These are phyloP conservation scores for Phyllosticta paracitricarpa DNA, from an alignment of 2,329 filamentous ascomycete genomes.

Conservation along the genomic window DNA sequence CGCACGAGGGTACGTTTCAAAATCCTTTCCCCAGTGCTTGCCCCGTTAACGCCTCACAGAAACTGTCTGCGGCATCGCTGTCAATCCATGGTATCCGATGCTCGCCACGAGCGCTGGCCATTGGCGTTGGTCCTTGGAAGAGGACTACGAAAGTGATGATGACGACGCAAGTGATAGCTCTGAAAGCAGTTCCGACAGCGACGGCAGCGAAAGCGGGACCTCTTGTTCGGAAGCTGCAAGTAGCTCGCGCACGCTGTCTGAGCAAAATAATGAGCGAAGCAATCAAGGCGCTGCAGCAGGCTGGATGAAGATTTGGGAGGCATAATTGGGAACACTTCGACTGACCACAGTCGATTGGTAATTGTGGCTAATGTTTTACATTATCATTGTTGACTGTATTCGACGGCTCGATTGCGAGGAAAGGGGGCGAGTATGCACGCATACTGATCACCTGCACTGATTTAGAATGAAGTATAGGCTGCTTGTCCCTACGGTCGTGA, in stretches of 20 bases:
- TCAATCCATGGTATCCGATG: neutral
- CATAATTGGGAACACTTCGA: neutral
- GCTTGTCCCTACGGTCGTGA: no score
- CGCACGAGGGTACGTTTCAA: neutral
- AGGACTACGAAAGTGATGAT: neutral
- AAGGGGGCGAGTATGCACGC: no score
- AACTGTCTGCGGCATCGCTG: neutral
- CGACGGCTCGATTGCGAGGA: no score
- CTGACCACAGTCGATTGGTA: no score
- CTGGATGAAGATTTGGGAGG: neutral
- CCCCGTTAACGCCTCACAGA: neutral
- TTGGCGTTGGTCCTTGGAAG: neutral
- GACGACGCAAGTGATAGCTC: neutral
- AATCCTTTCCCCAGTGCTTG: neutral
- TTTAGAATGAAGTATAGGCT: no score
- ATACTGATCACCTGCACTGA: no score
- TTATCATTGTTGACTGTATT: no score
- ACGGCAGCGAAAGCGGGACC: neutral
- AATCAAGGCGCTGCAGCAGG: no score
- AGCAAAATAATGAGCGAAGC: neutral
- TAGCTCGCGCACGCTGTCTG: neutral
- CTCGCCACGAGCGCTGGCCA: neutral
- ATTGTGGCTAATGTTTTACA: no score
- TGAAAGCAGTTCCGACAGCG: neutral
- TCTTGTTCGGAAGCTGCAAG: neutral